Evolutionary conservation across 305 asterid species (phyloP), one percentile per base, ranked within the genome.

Genomic region (Solanum hybrid): DNA sequence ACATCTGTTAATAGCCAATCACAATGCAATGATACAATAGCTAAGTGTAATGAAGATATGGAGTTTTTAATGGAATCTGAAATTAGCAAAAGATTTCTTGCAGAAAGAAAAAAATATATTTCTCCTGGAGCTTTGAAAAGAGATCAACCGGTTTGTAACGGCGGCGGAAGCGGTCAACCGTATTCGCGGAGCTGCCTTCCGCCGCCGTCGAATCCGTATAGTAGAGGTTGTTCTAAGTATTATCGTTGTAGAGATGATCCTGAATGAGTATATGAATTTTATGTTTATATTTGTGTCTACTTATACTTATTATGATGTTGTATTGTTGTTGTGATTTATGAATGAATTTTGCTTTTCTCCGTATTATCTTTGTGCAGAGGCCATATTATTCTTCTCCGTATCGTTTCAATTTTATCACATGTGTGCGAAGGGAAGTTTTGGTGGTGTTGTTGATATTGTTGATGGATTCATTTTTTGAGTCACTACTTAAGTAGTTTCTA

Each of bases 1-100:
- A 3, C 28, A 61, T 61, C 64, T 6, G 37, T 84, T 24, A 86
- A 79, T n/a, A 18, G 69, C 1, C 78, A 90, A 16, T 51, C 91
- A 24, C 40, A 95, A 11, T 92, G 95, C 92, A 90, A 87, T 31
- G 94, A 94, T 3, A 86, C 94, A 6, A 93, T 92, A 34, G 95
- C 90, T 0, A 93, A 92, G 29, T 92, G 93, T 86, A 76, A 90
- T 22, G 90, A 67, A n/a, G 94, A 92, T 4, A 2, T 78, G 75
- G 96, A 93, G 94, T 91, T 87, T 82, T 73, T 93, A 82, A 91
- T 94, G 96, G 39, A 42, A 5, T 83, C 87, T 83, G 87, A 83
- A 28, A 10, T 83, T 46, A 83, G 74, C 10, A 83, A 12, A 83
- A 83, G 40, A 83, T 46, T 83, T 83, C 87, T 83, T 46, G 87